Base-by-base conservation (phyloP, 768 basidiomycete species). In the Lactarius trivialis region DNA sequence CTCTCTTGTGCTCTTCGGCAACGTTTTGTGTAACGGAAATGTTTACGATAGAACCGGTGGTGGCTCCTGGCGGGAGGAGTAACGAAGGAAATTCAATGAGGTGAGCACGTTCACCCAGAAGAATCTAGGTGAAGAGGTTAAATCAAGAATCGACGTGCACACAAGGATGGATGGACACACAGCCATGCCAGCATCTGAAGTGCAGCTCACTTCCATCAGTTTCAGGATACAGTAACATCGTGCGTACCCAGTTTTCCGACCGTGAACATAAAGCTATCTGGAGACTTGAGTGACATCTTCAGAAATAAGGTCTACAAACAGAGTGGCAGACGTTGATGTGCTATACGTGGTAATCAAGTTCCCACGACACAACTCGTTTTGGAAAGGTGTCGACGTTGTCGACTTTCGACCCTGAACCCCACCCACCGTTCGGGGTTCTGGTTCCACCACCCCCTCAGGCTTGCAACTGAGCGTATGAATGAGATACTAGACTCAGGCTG, bases 21-120 rank as follows among this genome's bases (percentile, higher is more conserved):
- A 84, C 74, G 71, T 99, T 97, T 66, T 93, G 88, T 70, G 91
- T 84, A 15, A 98, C 95, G 2, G 94, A 86, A 73, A 98, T 98
- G 72, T 93, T 97, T 68, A 99, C 92, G 67, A 99, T 98, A 21
- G 93, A 97, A 6, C 97, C 97, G 0, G 95, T 85, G 9, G 89
- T 86, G 1, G 93, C 87, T 15, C 95, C 95, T 0, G 94, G 91
- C 1, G 97, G 97, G 7, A 98, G 78, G 1, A 98, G 82, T 41
- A 99, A 81, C 0, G 97, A 98, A 1, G 97, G 97, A 73, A 98
- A 99, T 74, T 99, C 96, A 69, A 99, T 96, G 37, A 98, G 81
- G 71, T 98, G 96, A 19, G 95, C 95, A 48, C 93, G 84, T 73
- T 92, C 93, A 17, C 96, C 94, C 15, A 98, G 81, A 1, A 96